Evolutionary conservation across 176 grass and related monocot genomes (phyloP), one percentile per base, ranked within the genome.

Genomic region (Tillandsia fasciculata): DNA sequence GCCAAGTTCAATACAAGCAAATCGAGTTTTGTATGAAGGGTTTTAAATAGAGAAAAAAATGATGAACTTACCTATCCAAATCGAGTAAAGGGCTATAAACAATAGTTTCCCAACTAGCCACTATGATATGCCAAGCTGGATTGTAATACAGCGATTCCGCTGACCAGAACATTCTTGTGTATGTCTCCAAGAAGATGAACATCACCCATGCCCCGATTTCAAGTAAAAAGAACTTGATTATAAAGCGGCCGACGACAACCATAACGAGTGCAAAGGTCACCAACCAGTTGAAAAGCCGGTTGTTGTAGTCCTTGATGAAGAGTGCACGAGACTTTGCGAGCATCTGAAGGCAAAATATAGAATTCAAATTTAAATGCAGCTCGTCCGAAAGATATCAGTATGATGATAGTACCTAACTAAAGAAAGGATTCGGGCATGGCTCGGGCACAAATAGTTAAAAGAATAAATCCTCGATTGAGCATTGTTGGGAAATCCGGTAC

Each of bases 231-330:
- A 96, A 84, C 81, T 89, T 96, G 63, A 91, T 59, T 58, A 91
- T 12, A 10, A 96, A 96, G 18, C 88, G 88, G 17, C 88, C 88
- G 2, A 96, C 49, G 15, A 96, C 79, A 26, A 91, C 88, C 88
- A 91, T 88, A 29, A 87, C 72, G 29, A 96, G 24, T 18, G 92
- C 87, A 77, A 96, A 91, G 12, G 84, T 53, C 67, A 91, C 92
- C 70, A 91, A 53, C 92, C 88, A 91, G 67, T 87, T 97, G 76
- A 87, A 92, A 49, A 97, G 89, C 52, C 88, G 86, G 63, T 87
- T 87, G 57, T 97, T 97, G 51, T 93, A 97, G 53, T 90, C 94
- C 75, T 85, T 97, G 59, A 97, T 92, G 64, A 93, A 97, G 52
- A 87, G 82, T 33, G 82, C 69, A 26, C 75, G 84, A 4, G 87